Base-by-base conservation (phyloP, 495 filamentous ascomycete genomes). In the Aspergillus taichungensis region DNA sequence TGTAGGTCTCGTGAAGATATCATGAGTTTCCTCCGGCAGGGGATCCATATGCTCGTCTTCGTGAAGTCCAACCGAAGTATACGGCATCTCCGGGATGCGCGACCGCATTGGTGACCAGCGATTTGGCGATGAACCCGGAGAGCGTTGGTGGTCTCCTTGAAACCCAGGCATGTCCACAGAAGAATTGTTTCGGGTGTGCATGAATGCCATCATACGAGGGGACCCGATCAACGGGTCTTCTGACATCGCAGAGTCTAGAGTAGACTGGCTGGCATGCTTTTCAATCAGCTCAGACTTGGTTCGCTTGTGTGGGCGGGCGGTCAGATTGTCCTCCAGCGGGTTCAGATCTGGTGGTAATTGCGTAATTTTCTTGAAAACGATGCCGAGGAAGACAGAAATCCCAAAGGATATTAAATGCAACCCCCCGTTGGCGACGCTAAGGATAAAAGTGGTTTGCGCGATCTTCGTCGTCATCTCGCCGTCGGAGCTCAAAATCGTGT, bases 331-430 rank as follows among this genome's bases (percentile, higher is more conserved):
- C 55, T 95, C 89, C 6, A 95, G 66, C 6, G 89, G 89, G 52
- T 95, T 95, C 83, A 94, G 85, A 53, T 95, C 89, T 0, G 89
- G 89, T 2, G 89, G 89, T 43, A 95, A 73, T 10, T 69, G 69
- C 18, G 80, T 68, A 52, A 95, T 95, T 51, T 86, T 79, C 8
- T 80, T 78, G 79, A 94, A 94, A 49, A 85, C 75, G 40, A 86
- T 53, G 2, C 76, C 76, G 6, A 95, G 71, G 52, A 79, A 94
- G 13, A 85, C 58, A 1, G 83, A 85, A 27, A 94, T 68, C 8
- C 64, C 64, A 5, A 90, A 60, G 3, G 85, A 87, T 7, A 90
- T 43, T 2, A 81, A 62, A 56, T 94, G 88, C 8, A 94, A 53
- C 6, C 74, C 79, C 32, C 69, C 82, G 28, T 79, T 76, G 28